A percentile compares a stretch with the other conserved stretches of the same genome.
These are phyloP conservation scores for Xylaria scruposa DNA, from an alignment of 495 filamentous ascomycete genomes.

Conservation along the genomic window DNA sequence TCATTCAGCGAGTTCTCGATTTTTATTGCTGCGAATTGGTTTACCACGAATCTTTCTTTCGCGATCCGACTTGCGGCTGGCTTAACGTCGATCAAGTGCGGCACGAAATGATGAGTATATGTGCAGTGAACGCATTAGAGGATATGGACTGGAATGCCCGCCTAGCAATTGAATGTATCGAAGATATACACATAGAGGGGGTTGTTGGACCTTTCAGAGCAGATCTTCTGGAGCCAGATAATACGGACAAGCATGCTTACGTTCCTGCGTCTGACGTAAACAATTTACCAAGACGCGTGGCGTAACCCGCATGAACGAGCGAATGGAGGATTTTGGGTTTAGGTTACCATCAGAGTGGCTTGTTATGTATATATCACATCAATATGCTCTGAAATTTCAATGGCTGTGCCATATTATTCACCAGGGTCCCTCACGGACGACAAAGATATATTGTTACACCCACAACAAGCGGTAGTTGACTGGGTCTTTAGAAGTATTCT, in stretches of 20 bases:
- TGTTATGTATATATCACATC: neutral
- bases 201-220: slow-evolving; percentile 42
- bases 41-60: neutral
- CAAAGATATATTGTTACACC: too few species aligned
- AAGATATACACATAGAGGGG: neutral
- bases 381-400: too few species aligned
- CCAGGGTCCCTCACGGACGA: too few species aligned
- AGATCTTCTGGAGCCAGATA: slow-evolving; percentile 58
- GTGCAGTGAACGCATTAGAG: neutral
- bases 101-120: slow-evolving; percentile 25
- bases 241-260: slow-evolving; percentile 2
- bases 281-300: neutral
- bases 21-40: neutral
- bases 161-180: slow-evolving; percentile 9
- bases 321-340: neutral
- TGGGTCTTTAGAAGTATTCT: neutral
- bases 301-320: neutral
- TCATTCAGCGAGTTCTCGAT: slow-evolving; percentile 14
- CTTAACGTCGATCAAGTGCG: slow-evolving; percentile 22
- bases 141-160: slow-evolving; percentile 24
- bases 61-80: slow-evolving; percentile 15
- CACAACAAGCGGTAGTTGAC: too few species aligned
- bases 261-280: neutral
- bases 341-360: neutral
- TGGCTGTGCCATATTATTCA: too few species aligned